Evolutionary conservation across 345 rosid species (phyloP).

Genomic region (Populus tremula): DNA sequence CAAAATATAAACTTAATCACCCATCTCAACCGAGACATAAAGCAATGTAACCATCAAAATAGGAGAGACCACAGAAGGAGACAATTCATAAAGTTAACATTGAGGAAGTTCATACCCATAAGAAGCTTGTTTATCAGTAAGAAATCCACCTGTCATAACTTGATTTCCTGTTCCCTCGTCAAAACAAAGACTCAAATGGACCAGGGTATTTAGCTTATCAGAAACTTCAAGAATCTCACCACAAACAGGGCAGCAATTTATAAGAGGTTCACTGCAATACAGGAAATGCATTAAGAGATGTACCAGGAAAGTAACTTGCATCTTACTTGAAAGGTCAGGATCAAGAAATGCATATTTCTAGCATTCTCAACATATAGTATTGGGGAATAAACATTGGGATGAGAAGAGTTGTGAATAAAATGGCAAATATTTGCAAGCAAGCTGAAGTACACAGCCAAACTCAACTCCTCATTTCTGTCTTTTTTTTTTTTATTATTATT

Average conservation of each 20-base stretch:
- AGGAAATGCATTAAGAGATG: not conserved
- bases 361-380: not conserved
- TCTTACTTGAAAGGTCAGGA: not conserved
- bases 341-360: not conserved
- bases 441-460: not conserved
- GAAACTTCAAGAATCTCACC: conserved; percentile 67
- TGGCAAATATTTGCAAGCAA: not conserved
- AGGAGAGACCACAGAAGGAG: not conserved
- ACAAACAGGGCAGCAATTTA: conserved; percentile 84
- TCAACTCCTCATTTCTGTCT: not conserved
- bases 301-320: not conserved
- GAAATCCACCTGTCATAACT: conserved; percentile 90
- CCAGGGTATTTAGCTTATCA: conserved; percentile 76
- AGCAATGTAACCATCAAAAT: conserved; percentile 3
- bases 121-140: conserved; percentile 92
- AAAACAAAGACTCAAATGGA: conserved; percentile 88
- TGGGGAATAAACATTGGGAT: not conserved
- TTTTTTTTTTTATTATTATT: too few species aligned
- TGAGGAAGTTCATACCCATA: conserved; percentile 59
- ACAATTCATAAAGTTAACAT: not conserved
- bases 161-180: conserved; percentile 97
- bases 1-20: conserved; percentile 4
- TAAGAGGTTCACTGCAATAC: conserved; percentile 64
- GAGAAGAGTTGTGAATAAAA: not conserved
- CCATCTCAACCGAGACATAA: not conserved